Percentiles rank a stretch among this genome's conserved stretches.
These are phyloP conservation scores for Truncatella angustata DNA, from an alignment of 2,329 filamentous ascomycete genomes.

Conservation along the genomic window DNA sequence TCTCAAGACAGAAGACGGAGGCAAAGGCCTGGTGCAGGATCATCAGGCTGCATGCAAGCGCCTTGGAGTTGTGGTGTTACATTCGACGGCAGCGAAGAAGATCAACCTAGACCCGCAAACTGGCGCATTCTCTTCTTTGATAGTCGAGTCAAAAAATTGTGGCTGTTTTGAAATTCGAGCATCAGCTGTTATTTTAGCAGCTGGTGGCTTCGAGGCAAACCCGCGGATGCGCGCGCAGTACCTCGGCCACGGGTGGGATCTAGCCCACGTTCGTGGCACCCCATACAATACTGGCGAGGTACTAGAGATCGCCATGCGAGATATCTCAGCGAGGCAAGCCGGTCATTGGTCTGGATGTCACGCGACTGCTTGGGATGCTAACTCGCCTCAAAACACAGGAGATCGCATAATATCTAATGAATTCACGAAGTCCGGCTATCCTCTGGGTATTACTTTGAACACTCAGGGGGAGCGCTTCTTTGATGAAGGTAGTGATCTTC, in stretches of 20 bases:
- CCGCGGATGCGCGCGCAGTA: slow-evolving; percentile 52
- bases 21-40: slow-evolving; percentile 47
- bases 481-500: slow-evolving; percentile 63
- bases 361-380: slow-evolving; percentile 63
- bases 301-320: slow-evolving; percentile 48
- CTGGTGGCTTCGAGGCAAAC: slow-evolving; percentile 65
- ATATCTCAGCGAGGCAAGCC: slow-evolving; percentile 46
- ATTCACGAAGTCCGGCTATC: slow-evolving; percentile 68
- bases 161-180: not conserved
- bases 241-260: slow-evolving; percentile 60
- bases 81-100: slow-evolving; percentile 42
- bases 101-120: slow-evolving; percentile 30
- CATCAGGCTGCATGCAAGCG: slow-evolving; percentile 40
- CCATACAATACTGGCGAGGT: slow-evolving; percentile 63
- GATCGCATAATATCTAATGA: slow-evolving; percentile 62
- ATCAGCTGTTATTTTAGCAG: slow-evolving; percentile 47
- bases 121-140: not conserved
- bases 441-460: slow-evolving; percentile 65
- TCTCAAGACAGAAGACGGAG: slow-evolving; percentile 43
- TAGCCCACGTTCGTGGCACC: slow-evolving; percentile 60
- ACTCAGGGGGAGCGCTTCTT: slow-evolving; percentile 58
- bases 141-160: not conserved
- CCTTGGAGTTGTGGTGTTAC: slow-evolving; percentile 43
- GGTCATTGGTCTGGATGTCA: slow-evolving; percentile 67
- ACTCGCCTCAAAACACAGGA: slow-evolving; percentile 52